These are phyloP conservation scores for Claviceps humidiphila DNA, from an alignment of 2,329 filamentous ascomycete genomes.

Conservation along the genomic window DNA sequence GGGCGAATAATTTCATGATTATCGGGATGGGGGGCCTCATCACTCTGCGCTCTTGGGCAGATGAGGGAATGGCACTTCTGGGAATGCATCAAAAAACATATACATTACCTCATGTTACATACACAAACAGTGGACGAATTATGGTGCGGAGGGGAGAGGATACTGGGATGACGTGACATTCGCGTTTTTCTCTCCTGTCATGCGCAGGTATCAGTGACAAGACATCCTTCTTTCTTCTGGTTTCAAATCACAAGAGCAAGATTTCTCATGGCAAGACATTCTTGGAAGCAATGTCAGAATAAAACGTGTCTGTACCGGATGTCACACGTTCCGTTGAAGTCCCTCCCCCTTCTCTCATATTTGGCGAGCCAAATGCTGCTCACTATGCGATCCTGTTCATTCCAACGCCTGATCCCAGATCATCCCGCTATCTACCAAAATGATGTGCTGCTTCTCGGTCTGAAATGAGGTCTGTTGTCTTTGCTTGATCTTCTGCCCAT, in stretches of 20 bases:
- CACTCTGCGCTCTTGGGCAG: neutral
- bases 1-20: conserved; percentile 5
- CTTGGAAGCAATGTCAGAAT: neutral
- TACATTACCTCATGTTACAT: neutral
- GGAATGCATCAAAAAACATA: neutral
- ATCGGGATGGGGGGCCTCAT: neutral
- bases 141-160: no score
- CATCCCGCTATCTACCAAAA: conserved; percentile 2
- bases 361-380: neutral
- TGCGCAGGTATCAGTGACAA: no score
- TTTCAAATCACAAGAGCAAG: no score
- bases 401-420: conserved; percentile 8
- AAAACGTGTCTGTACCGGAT: no score
- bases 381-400: conserved; percentile 3
- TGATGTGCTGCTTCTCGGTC: neutral
- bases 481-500: neutral
- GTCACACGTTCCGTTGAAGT: no score
- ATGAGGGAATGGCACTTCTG: neutral
- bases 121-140: no score
- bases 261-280: neutral
- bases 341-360: no score
- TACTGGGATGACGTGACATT: no score
- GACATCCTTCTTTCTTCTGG: no score
- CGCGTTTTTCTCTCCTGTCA: no score
- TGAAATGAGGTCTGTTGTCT: neutral